Conservation (phyloP, 73 alveolate genomes). For the Paramecium caudatum region DNA sequence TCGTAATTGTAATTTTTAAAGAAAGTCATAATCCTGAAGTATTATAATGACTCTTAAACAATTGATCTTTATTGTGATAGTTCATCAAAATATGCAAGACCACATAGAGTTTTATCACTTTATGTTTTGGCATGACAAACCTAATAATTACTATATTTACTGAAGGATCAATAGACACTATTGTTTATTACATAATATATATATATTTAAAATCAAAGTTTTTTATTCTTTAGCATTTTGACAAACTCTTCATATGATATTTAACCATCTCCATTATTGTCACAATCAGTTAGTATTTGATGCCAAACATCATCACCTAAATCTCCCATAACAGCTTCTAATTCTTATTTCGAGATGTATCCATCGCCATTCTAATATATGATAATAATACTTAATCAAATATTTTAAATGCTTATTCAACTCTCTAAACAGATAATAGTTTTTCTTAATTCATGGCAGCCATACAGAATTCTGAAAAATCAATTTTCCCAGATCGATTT, state of each 20-base stretch:
- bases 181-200: constrained; percentile 61
- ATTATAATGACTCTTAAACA: constrained; percentile 17
- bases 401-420: constrained; percentile 76
- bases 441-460: constrained; percentile 77
- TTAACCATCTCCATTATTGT: constrained; percentile 80
- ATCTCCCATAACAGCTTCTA: constrained; percentile 75
- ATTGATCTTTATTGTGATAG: neutral
- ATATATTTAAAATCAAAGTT: constrained; percentile 57
- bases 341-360: constrained; percentile 67
- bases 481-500: constrained; percentile 45
- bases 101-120: constrained; percentile 57
- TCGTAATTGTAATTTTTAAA: constrained; percentile 53
- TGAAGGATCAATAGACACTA: constrained; percentile 30
- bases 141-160: neutral
- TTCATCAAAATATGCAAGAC: constrained; percentile 44
- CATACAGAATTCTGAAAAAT: constrained; percentile 72
- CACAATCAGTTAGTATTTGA: constrained; percentile 72
- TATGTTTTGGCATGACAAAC: constrained; percentile 55
- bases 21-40: constrained; percentile 63
- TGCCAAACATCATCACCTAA: constrained; percentile 72
- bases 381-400: constrained; percentile 56
- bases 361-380: constrained; percentile 79
- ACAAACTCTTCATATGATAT: constrained; percentile 77
- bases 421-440: constrained; percentile 65
- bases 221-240: constrained; percentile 58